phyloP scores from a whole-genome alignment of 371 early-diverging fungal species.

The Circinella umbellata region DNA sequence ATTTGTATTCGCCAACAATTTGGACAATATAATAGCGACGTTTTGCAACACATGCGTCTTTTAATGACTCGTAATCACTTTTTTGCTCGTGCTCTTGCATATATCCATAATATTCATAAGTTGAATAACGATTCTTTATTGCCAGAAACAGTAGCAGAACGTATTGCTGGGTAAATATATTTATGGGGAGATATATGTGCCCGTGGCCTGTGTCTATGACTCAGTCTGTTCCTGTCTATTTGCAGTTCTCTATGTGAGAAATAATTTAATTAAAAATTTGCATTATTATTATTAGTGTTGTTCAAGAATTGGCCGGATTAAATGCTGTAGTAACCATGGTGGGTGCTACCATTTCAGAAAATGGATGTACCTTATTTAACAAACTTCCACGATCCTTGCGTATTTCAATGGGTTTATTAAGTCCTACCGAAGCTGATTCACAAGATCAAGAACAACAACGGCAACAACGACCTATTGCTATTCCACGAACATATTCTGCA shows the following conservation, averaged over 20 bases:
- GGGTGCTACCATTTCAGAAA: neutral
- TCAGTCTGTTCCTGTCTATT: no score
- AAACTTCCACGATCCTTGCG: conserved; percentile 6
- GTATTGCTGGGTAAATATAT: conserved; percentile 9
- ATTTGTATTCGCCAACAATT: neutral
- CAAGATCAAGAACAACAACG: no score
- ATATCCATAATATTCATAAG: neutral
- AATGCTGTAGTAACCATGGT: neutral
- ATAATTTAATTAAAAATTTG: no score
- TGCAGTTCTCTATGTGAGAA: no score
- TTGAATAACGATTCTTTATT: neutral
- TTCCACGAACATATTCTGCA: neutral
- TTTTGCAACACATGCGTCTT: conserved; percentile 1
- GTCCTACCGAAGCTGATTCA: no score
- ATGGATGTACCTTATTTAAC: neutral
- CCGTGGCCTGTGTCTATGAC: neutral
- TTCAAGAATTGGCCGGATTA: neutral
- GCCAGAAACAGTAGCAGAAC: neutral
- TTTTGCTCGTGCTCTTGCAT: neutral
- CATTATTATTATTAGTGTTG: neutral
- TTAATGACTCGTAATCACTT: neutral
- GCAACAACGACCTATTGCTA: conserved; percentile 2
- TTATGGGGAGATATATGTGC: no score
- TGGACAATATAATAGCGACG: neutral
- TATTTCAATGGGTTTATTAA: neutral